A percentile compares a stretch with the other conserved stretches of the same genome.
Evolutionary conservation across 1,284 basidiomycete species (phyloP).

Genomic region (Chondrostereum purpureum): DNA sequence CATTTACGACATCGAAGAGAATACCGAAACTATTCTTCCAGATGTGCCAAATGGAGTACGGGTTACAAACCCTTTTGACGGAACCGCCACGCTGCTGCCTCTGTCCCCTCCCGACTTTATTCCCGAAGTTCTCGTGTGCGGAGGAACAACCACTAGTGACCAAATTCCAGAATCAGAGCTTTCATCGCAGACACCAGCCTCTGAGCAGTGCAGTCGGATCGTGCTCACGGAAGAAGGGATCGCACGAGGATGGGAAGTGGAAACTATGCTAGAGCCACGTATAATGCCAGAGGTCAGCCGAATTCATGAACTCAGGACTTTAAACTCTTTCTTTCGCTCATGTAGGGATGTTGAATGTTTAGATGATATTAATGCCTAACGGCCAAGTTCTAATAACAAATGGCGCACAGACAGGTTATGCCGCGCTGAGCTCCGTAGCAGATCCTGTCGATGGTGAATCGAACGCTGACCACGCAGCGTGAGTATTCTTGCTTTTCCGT

Average conservation of each 20-base stretch:
- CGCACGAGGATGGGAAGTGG: slow-evolving; percentile 30
- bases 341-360: too few relatives aligned
- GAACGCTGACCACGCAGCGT: slow-evolving; percentile 39
- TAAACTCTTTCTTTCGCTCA: too few relatives aligned
- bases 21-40: slow-evolving; percentile 34
- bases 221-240: slow-evolving; percentile 31
- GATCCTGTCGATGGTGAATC: slow-evolving; percentile 32
- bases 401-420: slow-evolving; percentile 38
- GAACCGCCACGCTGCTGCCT: slow-evolving; percentile 41
- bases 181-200: slow-evolving; percentile 34
- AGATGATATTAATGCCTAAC: slow-evolving; percentile 45
- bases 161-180: slow-evolving; percentile 23
- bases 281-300: slow-evolving; percentile 47
- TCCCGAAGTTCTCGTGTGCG: slow-evolving; percentile 45
- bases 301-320: too few relatives aligned
- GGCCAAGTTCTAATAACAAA: slow-evolving; percentile 46
- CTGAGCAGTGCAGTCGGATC: slow-evolving; percentile 37
- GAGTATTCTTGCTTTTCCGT: slow-evolving; percentile 1
- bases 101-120: slow-evolving; percentile 37
- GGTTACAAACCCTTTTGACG: slow-evolving; percentile 43
- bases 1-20: slow-evolving; percentile 38
- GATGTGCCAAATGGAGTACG: slow-evolving; percentile 45
- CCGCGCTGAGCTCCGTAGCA: slow-evolving; percentile 42
- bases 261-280: slow-evolving; percentile 30
- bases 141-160: slow-evolving; percentile 31